phyloP scores from a whole-genome alignment of 257 asterid genomes.

The Solanum bulbocastanum region DNA sequence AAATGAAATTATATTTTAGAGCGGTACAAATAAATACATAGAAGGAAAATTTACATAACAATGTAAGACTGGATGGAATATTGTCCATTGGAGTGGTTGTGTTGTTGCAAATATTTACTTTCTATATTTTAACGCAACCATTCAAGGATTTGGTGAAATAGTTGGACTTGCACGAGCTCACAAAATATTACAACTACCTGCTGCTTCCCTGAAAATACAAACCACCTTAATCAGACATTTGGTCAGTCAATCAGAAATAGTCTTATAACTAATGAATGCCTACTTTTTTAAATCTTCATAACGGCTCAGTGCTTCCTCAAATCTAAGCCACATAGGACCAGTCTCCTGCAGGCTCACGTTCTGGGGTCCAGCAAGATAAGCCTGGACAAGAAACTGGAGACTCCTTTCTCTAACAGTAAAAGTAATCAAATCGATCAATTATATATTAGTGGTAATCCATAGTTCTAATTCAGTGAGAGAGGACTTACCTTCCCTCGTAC shows the following conservation, averaged over 20 bases:
- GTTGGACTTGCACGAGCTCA: constrained; percentile 17
- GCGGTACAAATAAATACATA: background rate
- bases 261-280: background rate
- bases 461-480: background rate
- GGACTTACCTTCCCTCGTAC: constrained; percentile 73
- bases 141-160: background rate
- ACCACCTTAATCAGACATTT: background rate
- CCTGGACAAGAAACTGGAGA: constrained; percentile 70
- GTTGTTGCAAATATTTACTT: background rate
- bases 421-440: background rate
- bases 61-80: background rate
- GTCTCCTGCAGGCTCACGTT: constrained; percentile 67
- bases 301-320: constrained; percentile 50
- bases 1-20: background rate
- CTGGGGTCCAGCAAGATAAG: constrained; percentile 80
- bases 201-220: constrained; percentile 29
- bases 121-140: background rate
- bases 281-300: constrained; percentile 48
- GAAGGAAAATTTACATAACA: background rate
- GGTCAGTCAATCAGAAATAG: background rate
- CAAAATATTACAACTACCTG: constrained; percentile 50
- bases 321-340: constrained; percentile 52
- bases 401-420: constrained; percentile 51
- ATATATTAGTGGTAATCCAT: background rate
- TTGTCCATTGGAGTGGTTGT: background rate